Conservation (phyloP, 1,284 basidiomycete genomes). For the Anthracocystis panici-leucophaei region DNA sequence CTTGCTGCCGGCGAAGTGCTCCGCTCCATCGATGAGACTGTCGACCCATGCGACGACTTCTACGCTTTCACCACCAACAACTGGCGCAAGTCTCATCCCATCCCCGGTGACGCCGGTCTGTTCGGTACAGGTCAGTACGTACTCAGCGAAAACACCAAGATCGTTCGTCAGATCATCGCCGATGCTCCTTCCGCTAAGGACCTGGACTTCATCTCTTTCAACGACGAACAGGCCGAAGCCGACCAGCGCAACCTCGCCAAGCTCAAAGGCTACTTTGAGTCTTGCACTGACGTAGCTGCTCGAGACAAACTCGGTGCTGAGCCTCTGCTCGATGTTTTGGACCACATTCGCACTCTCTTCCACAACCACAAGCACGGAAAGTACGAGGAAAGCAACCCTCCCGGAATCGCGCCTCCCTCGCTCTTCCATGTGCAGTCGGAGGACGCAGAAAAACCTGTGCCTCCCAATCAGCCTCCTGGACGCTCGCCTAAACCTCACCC, state of each 20-base stretch:
- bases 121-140: conserved; percentile 70
- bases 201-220: conserved; percentile 56
- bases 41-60: conserved; percentile 95
- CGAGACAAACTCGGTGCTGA: conserved; percentile 71
- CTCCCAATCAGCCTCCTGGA: conserved; percentile 55
- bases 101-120: conserved; percentile 71
- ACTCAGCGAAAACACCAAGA: conserved; percentile 50
- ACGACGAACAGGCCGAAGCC: conserved; percentile 51
- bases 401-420: conserved; percentile 75
- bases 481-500: conserved; percentile 56
- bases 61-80: conserved; percentile 80
- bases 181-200: conserved; percentile 60
- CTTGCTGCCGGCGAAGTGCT: conserved; percentile 85
- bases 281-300: conserved; percentile 81
- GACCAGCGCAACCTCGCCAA: conserved; percentile 82
- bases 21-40: conserved; percentile 80
- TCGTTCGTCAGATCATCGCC: conserved; percentile 71
- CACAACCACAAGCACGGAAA: conserved; percentile 65
- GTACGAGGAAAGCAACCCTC: conserved; percentile 70
- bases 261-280: conserved; percentile 82
- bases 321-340: conserved; percentile 71
- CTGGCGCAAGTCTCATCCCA: conserved; percentile 61
- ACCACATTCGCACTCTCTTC: conserved; percentile 68
- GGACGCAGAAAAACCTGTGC: conserved; percentile 66
- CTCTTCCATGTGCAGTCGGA: conserved; percentile 75